Conservation (phyloP, 108 stramenopile genomes). For the Cyclotella choctawhatcheeana region DNA sequence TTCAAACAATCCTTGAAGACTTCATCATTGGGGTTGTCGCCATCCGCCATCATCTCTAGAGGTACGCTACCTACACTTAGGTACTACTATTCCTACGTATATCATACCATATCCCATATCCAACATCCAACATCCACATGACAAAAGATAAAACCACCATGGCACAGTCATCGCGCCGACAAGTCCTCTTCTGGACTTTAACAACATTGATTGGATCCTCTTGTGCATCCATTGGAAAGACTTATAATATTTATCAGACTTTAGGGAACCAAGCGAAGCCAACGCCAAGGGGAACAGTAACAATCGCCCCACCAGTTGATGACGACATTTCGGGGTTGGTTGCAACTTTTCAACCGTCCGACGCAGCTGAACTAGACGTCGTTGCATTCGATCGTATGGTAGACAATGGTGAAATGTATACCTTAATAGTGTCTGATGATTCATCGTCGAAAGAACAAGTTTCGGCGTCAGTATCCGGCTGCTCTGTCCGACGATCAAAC, state of each 20-base stretch:
- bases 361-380: constrained; percentile 28
- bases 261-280: constrained; percentile 31
- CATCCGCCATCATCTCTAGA: no score
- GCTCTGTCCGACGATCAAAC: constrained; percentile 46
- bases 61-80: no score
- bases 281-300: constrained; percentile 40
- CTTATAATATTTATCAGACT: constrained; percentile 40
- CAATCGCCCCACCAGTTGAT: constrained; percentile 35
- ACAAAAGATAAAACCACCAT: not conserved
- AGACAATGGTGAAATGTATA: constrained; percentile 37
- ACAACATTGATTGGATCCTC: constrained; percentile 6
- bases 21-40: no score
- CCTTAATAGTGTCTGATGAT: constrained; percentile 34
- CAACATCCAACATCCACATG: not conserved
- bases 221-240: constrained; percentile 39
- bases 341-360: constrained; percentile 31
- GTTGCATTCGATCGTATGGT: constrained; percentile 44
- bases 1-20: no score
- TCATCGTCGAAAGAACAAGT: constrained; percentile 12
- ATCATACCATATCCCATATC: not conserved
- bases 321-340: constrained; percentile 15
- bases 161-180: not conserved
- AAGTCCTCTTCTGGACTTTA: constrained; percentile 9
- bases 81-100: no score
- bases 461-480: constrained; percentile 50